phyloP scores from a whole-genome alignment of 352 stramenopile species.

The Phytophthora ramorum region DNA sequence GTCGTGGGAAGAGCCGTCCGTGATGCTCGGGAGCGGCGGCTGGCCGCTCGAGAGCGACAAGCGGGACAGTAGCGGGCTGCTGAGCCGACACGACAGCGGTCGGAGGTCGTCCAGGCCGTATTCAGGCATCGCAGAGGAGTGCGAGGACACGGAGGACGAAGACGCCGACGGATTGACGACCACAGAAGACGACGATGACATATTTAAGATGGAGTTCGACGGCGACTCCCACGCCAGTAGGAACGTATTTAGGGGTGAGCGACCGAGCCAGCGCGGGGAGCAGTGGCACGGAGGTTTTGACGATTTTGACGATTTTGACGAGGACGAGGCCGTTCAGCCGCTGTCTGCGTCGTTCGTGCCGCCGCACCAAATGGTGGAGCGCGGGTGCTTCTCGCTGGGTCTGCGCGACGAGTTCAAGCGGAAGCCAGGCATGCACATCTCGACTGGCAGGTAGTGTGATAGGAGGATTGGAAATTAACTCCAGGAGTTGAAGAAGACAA shows the following conservation, averaged over 20 bases:
- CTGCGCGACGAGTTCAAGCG: constrained; percentile 77
- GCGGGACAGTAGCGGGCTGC: constrained; percentile 1
- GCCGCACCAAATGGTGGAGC: constrained; percentile 75
- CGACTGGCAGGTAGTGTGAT: constrained; percentile 16
- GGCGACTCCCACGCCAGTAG: constrained; percentile 25
- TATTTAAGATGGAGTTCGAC: constrained; percentile 87
- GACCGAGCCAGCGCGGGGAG: constrained; percentile 13
- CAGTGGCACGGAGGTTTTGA: constrained; percentile 24
- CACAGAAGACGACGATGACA: constrained; percentile 55
- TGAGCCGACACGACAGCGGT: constrained; percentile 15
- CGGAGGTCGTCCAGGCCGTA: constrained; percentile 20
- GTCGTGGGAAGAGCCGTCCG: constrained; percentile 70
- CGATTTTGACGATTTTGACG: constrained; percentile 33
- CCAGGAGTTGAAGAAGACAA: constrained; percentile 5
- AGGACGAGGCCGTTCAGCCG: constrained; percentile 33
- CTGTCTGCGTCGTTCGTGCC: constrained; percentile 76
- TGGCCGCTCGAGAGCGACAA: constrained; percentile 43
- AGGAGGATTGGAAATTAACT: constrained; percentile 4
- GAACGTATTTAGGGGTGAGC: constrained; percentile 38
- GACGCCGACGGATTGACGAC: constrained; percentile 38
- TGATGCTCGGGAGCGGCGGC: constrained; percentile 44
- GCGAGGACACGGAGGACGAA: constrained; percentile 54
- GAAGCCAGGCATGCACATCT: constrained; percentile 40
- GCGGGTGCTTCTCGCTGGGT: constrained; percentile 75
- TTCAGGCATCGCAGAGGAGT: constrained; percentile 39